A percentile compares a stretch with the other conserved stretches of the same genome.
Conservation (phyloP, 1,284 basidiomycete species). For the Ustilago shanxiensis region DNA sequence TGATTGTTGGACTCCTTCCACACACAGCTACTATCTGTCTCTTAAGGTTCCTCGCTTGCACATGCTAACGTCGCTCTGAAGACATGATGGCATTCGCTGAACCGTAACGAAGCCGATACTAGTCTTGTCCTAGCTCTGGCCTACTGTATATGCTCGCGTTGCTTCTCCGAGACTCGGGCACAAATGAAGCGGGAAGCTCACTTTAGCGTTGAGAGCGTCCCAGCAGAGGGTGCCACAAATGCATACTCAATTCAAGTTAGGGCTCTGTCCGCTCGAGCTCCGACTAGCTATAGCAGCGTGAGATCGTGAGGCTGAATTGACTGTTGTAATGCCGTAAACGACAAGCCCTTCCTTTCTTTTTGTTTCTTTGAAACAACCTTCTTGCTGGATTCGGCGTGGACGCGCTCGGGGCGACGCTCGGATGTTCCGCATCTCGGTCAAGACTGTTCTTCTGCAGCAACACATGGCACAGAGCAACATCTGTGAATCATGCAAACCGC, state of each 20-base stretch:
- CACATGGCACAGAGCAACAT: neutral
- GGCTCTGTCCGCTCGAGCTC: conserved; percentile 11
- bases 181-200: conserved; percentile 15
- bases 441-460: conserved; percentile 9
- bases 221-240: neutral
- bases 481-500: neutral
- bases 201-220: neutral
- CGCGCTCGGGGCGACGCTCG: conserved; percentile 5
- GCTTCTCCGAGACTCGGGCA: conserved; percentile 22
- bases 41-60: no score
- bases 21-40: neutral
- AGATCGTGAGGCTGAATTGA: neutral
- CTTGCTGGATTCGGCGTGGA: conserved; percentile 3
- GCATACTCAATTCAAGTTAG: neutral
- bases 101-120: no score
- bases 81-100: no score
- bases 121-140: no score
- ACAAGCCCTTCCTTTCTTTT: neutral
- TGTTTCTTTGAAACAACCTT: neutral
- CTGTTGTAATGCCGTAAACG: neutral
- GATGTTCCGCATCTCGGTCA: conserved; percentile 10
- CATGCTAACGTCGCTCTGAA: no score
- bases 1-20: neutral
- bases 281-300: conserved; percentile 14
- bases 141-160: conserved; percentile 3